A percentile compares a stretch with the other conserved stretches of the same genome.
Evolutionary conservation across 108 stramenopile genomes (phyloP).

Genomic region (Schizochytrium sp.): DNA sequence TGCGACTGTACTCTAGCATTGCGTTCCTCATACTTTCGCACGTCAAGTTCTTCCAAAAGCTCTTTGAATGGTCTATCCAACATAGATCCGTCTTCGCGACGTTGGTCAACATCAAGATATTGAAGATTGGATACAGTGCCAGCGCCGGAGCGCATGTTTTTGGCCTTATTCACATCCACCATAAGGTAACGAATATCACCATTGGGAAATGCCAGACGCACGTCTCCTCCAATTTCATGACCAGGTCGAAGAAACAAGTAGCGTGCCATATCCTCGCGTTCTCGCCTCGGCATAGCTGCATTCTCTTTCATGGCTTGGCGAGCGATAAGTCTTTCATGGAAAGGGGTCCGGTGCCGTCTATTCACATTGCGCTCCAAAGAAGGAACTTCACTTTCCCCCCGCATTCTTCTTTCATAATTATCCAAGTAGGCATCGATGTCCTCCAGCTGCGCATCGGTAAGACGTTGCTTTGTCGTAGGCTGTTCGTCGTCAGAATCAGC

Average conservation of each 20-base stretch:
- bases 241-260: background rate
- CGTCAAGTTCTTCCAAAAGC: background rate
- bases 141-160: background rate
- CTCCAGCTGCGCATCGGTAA: no score
- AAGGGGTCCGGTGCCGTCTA: background rate
- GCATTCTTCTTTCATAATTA: no score
- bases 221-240: constrained; percentile 23
- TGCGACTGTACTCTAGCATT: background rate
- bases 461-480: no score
- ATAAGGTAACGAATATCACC: background rate
- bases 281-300: background rate
- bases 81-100: background rate
- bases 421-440: no score
- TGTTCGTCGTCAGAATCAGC: no score
- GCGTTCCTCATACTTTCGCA: background rate
- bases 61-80: background rate
- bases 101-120: background rate
- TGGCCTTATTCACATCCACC: background rate
- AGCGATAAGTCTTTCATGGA: background rate
- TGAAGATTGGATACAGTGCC: background rate
- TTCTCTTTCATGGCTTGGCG: background rate
- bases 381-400: background rate
- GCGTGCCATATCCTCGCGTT: constrained; percentile 30
- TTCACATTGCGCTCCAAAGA: background rate
- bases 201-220: background rate